Conservation (phyloP, 106 monocot species). For the Alisma plantagoaquatica region DNA sequence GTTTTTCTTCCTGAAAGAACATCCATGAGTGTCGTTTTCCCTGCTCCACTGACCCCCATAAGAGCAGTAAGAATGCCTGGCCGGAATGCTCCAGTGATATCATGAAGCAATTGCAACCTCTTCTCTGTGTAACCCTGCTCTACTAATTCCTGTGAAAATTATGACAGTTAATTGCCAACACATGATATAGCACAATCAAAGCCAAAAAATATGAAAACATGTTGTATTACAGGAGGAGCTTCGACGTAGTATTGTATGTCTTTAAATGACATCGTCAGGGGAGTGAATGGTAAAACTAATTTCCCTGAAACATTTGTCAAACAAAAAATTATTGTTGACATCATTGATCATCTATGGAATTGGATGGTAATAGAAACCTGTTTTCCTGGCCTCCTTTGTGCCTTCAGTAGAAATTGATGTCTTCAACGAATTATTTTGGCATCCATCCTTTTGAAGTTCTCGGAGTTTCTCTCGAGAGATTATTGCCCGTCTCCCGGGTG, state of each 20-base stretch:
- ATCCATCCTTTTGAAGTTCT: conserved; percentile 14
- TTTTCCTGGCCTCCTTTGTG: too few species aligned
- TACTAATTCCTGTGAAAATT: conserved; percentile 75
- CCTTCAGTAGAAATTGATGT: background rate
- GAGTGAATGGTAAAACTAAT: conserved; percentile 55
- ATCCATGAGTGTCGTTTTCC: conserved; percentile 78
- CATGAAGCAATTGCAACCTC: conserved; percentile 48
- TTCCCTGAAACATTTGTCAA: conserved; percentile 47
- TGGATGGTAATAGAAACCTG: too few species aligned
- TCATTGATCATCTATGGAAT: too few species aligned
- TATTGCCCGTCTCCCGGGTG: conserved; percentile 37
- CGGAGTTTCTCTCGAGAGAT: conserved; percentile 55
- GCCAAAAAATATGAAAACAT: too few species aligned
- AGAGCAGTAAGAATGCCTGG: conserved; percentile 66
- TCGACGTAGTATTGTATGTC: conserved; percentile 63
- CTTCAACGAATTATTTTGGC: background rate
- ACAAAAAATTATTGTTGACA: too few species aligned
- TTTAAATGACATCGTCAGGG: conserved; percentile 44
- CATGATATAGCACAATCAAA: too few species aligned
- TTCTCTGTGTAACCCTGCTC: conserved; percentile 46
- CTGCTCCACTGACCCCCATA: conserved; percentile 80
- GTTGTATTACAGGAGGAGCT: conserved; percentile 30
- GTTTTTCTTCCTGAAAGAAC: conserved; percentile 86
- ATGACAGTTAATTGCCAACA: too few species aligned
- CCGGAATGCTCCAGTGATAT: conserved; percentile 61